Evolutionary conservation across 2,329 filamentous ascomycete species (phyloP), one percentile per base, ranked within the genome.

Genomic region (Aspergillus pseudoviridinutans): DNA sequence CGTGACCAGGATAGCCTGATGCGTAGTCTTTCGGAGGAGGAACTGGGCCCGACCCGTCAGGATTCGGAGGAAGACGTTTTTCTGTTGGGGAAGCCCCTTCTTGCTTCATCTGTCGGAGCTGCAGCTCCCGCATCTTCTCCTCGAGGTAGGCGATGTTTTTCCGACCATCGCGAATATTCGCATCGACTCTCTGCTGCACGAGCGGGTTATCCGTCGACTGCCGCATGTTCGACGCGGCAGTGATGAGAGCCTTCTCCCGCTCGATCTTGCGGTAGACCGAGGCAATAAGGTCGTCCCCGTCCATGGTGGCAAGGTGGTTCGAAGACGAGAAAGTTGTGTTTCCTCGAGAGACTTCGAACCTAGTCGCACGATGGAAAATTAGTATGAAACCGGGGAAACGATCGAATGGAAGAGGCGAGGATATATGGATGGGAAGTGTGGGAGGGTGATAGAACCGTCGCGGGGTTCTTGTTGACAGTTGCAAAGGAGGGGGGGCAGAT

Each of bases 241-340:
- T 90, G 82, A 99, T 94, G 71, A 97, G 87, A 69, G 89, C 90
- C 82, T 92, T 93, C 79, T 99, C 94, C 75, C 93, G 88, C 82
- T 97, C 91, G 77, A 99, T 97, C 88, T 99, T 97, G 81, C 88
- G 89, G 79, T 89, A 87, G 79, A 99, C 92, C 76, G 91, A 89
- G 78, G 86, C 86, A 77, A 87, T 82, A 64, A 85, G 81, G 66
- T 85, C 82, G 71, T 87, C 83, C 73, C 79, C 80, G 61, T 79
- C 80, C 79, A 86, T 86, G 72, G 65, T 79, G 75, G 74, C 71
- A 67, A 68, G 58, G 54, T 62, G 46, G 52, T 53, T 38, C 32
- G 56, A 56, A 51, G 53, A 57, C 56, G 58, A 54, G 49, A 49
- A 55, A 55, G 44, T 49, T 51, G 58, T 47, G 55, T 47, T 24